Percentiles rank a stretch among this genome's conserved stretches.
phyloP scores from a whole-genome alignment of 2,329 filamentous ascomycete species.

The Davidsoniella neocaledoniae region DNA sequence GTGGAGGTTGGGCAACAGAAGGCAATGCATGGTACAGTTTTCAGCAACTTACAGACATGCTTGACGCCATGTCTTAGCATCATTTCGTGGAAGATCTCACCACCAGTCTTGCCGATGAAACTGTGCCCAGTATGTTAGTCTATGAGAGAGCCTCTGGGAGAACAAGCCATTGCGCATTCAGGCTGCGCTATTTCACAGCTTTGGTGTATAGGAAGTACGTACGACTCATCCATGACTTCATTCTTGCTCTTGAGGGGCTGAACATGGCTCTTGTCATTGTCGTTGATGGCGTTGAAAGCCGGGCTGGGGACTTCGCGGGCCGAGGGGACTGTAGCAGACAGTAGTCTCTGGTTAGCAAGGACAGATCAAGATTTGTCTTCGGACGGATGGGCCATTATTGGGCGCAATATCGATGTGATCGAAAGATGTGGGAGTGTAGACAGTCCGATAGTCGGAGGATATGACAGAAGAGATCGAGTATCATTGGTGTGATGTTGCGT shows the following conservation, averaged over 20 bases:
- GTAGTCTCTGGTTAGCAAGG: not conserved
- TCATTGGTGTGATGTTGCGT: not conserved
- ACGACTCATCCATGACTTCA: constrained; percentile 66
- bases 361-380: not conserved
- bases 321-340: constrained; percentile 24
- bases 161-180: not conserved
- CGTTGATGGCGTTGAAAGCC: constrained; percentile 35
- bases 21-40: too few species aligned
- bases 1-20: not conserved
- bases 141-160: not conserved
- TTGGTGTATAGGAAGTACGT: constrained; percentile 23
- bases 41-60: constrained; percentile 62
- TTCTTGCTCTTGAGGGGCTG: constrained; percentile 46
- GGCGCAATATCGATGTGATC: not conserved
- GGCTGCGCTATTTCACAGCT: not conserved
- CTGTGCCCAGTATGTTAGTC: constrained; percentile 24
- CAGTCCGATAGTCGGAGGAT: not conserved
- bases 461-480: not conserved
- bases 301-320: constrained; percentile 45
- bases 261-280: constrained; percentile 36
- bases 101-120: constrained; percentile 88
- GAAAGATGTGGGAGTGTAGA: not conserved
- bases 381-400: not conserved
- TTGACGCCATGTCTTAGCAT: constrained; percentile 87
- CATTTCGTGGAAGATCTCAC: constrained; percentile 98